A percentile compares a stretch with the other conserved stretches of the same genome.
Conservation (phyloP, 805 yeast species). For the Zygosaccharomyces gambellarensis region DNA sequence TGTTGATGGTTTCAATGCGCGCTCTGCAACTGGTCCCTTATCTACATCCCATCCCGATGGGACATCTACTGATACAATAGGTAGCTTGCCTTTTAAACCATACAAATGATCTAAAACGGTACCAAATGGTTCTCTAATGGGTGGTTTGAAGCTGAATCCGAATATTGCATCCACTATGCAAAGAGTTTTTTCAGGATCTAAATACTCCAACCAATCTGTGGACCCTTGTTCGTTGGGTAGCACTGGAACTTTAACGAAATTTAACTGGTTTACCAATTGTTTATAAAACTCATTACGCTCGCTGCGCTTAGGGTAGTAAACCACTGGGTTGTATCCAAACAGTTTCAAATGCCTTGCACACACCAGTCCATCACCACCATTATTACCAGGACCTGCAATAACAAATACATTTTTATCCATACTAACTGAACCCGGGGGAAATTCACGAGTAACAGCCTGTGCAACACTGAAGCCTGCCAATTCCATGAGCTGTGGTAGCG, state of each 20-base stretch:
- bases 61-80: constrained; percentile 78
- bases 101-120: constrained; percentile 41
- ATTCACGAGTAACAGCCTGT: constrained; percentile 66
- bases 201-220: constrained; percentile 21
- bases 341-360: constrained; percentile 86
- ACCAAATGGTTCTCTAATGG: constrained; percentile 74
- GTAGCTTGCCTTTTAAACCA: constrained; percentile 36
- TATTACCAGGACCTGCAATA: constrained; percentile 92
- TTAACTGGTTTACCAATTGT: constrained; percentile 62
- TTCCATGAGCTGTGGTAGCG: constrained; percentile 61
- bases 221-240: constrained; percentile 38
- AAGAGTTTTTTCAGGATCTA: constrained; percentile 37
- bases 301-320: constrained; percentile 74
- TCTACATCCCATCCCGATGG: constrained; percentile 99
- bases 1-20: constrained; percentile 52
- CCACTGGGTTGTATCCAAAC: constrained; percentile 70
- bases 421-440: constrained; percentile 44
- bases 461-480: constrained; percentile 95
- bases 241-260: constrained; percentile 57
- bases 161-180: constrained; percentile 76
- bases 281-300: constrained; percentile 50
- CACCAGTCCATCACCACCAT: constrained; percentile 94
- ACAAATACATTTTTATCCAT: constrained; percentile 49
- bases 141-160: constrained; percentile 92
- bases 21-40: constrained; percentile 57